Evolutionary conservation across 768 basidiomycete species (phyloP).

Genomic region (Candolleomyces efflorescens): DNA sequence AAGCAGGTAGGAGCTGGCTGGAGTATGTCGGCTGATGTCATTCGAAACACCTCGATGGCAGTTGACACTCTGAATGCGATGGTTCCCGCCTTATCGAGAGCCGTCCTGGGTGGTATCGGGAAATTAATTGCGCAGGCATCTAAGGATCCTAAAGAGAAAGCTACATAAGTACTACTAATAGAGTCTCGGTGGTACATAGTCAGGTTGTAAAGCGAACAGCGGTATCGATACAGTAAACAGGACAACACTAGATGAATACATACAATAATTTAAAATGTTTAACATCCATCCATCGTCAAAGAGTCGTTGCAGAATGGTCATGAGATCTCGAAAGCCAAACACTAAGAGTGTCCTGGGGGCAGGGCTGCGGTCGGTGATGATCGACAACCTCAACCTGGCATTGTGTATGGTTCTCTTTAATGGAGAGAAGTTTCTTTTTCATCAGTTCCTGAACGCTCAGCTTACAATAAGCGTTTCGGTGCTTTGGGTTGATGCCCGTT

Average conservation of each 20-base stretch:
- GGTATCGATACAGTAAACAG: neutral
- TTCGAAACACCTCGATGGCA: conserved; percentile 38
- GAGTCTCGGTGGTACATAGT: neutral
- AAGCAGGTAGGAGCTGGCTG: conserved; percentile 21
- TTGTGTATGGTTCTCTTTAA: conserved; percentile 5
- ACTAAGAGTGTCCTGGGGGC: neutral
- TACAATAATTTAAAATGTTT: too few relatives aligned
- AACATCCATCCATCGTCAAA: too few relatives aligned
- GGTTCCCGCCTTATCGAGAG: conserved; percentile 20
- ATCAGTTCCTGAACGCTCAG: conserved; percentile 5
- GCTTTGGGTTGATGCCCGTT: neutral
- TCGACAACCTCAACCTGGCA: neutral
- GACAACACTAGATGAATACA: too few relatives aligned
- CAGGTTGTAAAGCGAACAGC: neutral
- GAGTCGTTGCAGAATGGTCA: too few relatives aligned
- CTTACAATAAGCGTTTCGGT: conserved; percentile 2
- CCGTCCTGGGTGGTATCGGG: conserved; percentile 25
- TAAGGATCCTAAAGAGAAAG: neutral
- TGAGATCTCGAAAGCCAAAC: neutral
- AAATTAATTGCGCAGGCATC: conserved; percentile 15
- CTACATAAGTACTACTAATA: neutral
- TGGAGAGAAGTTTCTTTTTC: neutral
- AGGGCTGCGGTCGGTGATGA: neutral
- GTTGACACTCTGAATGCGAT: conserved; percentile 27
- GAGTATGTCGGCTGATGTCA: conserved; percentile 37